Percentiles rank a stretch among this genome's conserved stretches.
Conservation (phyloP, 495 filamentous ascomycete genomes). For the Cercophora sp. region DNA sequence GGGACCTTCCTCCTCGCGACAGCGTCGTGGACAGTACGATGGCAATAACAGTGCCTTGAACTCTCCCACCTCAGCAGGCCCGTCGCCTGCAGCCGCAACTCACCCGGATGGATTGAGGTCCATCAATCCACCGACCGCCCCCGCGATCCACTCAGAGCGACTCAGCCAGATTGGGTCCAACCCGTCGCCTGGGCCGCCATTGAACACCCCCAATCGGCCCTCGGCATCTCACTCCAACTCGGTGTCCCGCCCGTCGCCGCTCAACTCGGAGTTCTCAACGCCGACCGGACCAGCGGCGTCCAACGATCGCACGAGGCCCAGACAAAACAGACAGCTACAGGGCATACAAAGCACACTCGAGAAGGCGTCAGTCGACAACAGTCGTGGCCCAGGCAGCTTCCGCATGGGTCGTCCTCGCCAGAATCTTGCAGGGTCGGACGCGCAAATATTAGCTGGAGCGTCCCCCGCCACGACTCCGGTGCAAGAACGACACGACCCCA, state of each 20-base stretch:
- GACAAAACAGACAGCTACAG: slow-evolving; percentile 41
- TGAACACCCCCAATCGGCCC: slow-evolving; percentile 34
- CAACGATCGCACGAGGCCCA: slow-evolving; percentile 42
- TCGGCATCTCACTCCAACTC: slow-evolving; percentile 23
- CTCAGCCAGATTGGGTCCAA: slow-evolving; percentile 14
- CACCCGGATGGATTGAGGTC: slow-evolving; percentile 45
- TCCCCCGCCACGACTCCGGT: slow-evolving; percentile 44
- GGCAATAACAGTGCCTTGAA: slow-evolving; percentile 16
- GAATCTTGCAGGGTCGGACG: slow-evolving; percentile 43
- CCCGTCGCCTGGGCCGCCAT: slow-evolving; percentile 27
- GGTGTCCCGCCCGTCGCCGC: slow-evolving; percentile 20
- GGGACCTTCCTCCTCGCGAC: slow-evolving; percentile 43
- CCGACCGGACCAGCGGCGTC: slow-evolving; percentile 47
- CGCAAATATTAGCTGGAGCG: slow-evolving; percentile 44
- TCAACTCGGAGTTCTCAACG: slow-evolving; percentile 32
- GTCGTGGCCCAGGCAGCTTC: slow-evolving; percentile 25
- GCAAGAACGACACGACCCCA: no score
- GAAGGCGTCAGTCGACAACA: slow-evolving; percentile 33
- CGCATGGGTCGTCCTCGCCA: slow-evolving; percentile 37
- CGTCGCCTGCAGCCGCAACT: slow-evolving; percentile 27
- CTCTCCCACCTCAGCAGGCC: slow-evolving; percentile 27
- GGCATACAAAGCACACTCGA: slow-evolving; percentile 52
- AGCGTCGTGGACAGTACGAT: slow-evolving; percentile 36
- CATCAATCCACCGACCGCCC: slow-evolving; percentile 24
- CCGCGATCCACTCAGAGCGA: not conserved